Conservation (phyloP, 371 early-diverging fungal species). For the Mortierella polycephala region DNA sequence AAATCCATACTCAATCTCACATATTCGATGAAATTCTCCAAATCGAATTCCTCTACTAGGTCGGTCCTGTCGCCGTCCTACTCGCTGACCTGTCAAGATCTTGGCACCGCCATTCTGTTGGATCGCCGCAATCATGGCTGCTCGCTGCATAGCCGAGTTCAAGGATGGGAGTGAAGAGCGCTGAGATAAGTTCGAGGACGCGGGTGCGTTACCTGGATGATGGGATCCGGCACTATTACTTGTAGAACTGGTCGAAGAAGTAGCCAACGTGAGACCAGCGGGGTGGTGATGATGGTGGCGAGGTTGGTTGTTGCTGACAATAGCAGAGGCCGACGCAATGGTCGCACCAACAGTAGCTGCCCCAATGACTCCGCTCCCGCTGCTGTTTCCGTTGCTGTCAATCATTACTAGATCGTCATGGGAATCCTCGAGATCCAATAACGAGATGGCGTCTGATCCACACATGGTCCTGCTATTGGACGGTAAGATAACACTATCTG, state of each 20-base stretch:
- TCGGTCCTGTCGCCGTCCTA: constrained; percentile 43
- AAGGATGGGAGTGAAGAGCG: constrained; percentile 41
- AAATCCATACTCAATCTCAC: constrained; percentile 51
- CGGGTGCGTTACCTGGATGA: neutral
- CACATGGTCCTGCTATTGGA: constrained; percentile 23
- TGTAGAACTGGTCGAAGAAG: constrained; percentile 1
- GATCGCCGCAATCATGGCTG: constrained; percentile 49
- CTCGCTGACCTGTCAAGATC: constrained; percentile 34
- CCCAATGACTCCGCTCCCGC: constrained; percentile 26
- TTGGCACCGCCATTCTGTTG: constrained; percentile 53
- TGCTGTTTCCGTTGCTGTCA: constrained; percentile 50
- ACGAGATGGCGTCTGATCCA: constrained; percentile 46
- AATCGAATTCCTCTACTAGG: constrained; percentile 47
- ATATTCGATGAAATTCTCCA: constrained; percentile 51
- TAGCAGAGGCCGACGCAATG: constrained; percentile 45
- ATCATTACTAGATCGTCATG: constrained; percentile 51
- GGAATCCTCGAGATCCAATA: constrained; percentile 44
- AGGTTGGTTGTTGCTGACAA: constrained; percentile 22
- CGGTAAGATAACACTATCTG: constrained; percentile 11
- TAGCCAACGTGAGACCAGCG: neutral
- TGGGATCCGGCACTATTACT: neutral
- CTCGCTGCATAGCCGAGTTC: constrained; percentile 46
- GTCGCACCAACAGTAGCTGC: constrained; percentile 43
- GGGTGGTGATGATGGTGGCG: neutral
- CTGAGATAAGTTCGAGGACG: constrained; percentile 13